phyloP scores from a whole-genome alignment of 2,329 filamentous ascomycete species.

The Nemania sp. region DNA sequence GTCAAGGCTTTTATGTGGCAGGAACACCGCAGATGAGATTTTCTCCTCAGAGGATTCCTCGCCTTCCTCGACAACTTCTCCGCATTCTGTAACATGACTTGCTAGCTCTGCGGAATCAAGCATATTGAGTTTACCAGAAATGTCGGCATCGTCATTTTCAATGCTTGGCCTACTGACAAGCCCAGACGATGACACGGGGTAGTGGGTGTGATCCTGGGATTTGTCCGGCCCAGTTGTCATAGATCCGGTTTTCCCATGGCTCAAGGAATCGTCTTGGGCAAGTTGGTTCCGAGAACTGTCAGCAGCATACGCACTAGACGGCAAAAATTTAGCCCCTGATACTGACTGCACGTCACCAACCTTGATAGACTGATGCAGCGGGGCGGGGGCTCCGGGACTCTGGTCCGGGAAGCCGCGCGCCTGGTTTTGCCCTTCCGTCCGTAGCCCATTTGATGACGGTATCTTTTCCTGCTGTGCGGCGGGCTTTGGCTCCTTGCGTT shows the following conservation, averaged over 20 bases:
- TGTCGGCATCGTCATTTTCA: conserved; percentile 19
- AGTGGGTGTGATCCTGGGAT: conserved; percentile 19
- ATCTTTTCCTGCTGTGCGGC: conserved; percentile 48
- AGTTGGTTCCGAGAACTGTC: conserved; percentile 23
- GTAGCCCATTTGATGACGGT: conserved; percentile 43
- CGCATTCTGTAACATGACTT: conserved; percentile 45
- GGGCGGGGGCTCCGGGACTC: conserved; percentile 27
- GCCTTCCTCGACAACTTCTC: conserved; percentile 51
- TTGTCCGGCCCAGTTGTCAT: conserved; percentile 18
- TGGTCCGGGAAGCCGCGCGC: conserved; percentile 25
- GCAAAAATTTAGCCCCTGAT: conserved; percentile 30
- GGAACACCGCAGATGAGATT: conserved; percentile 83
- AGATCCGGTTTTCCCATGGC: conserved; percentile 19
- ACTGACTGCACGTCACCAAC: conserved; percentile 33
- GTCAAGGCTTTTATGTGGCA: conserved; percentile 70
- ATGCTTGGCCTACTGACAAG: conserved; percentile 10
- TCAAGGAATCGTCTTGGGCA: conserved; percentile 36
- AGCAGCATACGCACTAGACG: conserved; percentile 22
- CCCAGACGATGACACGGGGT: conserved; percentile 11
- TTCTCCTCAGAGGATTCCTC: conserved; percentile 78
- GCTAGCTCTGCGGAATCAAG: conserved; percentile 43
- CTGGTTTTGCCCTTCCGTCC: conserved; percentile 20
- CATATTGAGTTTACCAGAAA: conserved; percentile 16
- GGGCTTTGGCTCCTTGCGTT: conserved; percentile 54
- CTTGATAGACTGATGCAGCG: conserved; percentile 35